Evolutionary conservation across 164 flowering plant genomes (phyloP), one percentile per base, ranked within the genome.

Genomic region (Dillenia turbinata): DNA sequence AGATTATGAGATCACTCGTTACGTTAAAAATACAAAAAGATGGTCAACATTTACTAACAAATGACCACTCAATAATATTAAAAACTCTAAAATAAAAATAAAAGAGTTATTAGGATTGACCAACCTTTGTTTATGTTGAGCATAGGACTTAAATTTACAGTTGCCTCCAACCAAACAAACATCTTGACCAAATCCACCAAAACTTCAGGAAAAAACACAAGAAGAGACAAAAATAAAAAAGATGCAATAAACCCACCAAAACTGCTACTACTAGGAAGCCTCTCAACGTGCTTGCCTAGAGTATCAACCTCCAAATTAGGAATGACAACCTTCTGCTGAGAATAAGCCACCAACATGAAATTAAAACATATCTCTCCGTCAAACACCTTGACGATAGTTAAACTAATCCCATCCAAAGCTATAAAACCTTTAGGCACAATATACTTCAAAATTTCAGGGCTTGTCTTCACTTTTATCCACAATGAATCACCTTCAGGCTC

Each of bases 291-390:
- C 71, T 93, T 93, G 22, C 98, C 98, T 53, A 93, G 72, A 47
- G 89, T 85, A 78, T 93, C 96, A n/a, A 90, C 97, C 79, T 93
- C 96, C 81, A 93, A 71, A 88, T 90, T 90, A 83, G 98, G 89
- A 61, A 90, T 82, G 67, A 90, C 94, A 16, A 90, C 84, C 12
- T 90, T 80, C 79, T 89, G 85, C 79, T 90, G 96, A 4, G 98
- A 84, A 43, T 93, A 93, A 52, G 85, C 87, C 57, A 93, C 95
- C 73, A 93, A 43, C 98, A 90, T 87, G 69, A 93, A 87, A 74
- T 84, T 85, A 63, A 90, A 93, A 55, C 92, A 87, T 1, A 49
- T 64, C 47, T 89, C 98, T 0, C 82, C 85, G 66, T 90, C 95
- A 69, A 80, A 86, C 45, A 90, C 95, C 64, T 85, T 82, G 33